Conservation (phyloP, 2,329 filamentous ascomycete species). For the Polytolypa hystricis region DNA sequence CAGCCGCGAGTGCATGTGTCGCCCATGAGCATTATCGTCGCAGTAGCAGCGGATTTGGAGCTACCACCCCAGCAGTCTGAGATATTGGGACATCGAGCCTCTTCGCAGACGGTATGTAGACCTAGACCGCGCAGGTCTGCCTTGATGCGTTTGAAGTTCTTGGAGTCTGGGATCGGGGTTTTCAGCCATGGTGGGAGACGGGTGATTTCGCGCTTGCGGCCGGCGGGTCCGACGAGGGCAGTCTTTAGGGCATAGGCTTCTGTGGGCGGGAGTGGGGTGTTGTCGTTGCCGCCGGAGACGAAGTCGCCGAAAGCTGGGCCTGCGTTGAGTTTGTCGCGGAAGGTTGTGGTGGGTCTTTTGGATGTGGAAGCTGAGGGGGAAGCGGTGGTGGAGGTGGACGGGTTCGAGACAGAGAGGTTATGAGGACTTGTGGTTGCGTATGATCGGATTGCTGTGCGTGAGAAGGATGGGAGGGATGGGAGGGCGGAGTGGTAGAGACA, state of each 20-base stretch:
- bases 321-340: conserved; percentile 52
- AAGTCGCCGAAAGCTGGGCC: conserved; percentile 57
- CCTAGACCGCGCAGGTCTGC: conserved; percentile 79
- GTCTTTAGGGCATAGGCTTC: conserved; percentile 52
- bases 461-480: conserved; percentile 6
- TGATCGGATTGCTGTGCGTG: conserved; percentile 15
- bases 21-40: conserved; percentile 99
- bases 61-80: conserved; percentile 94
- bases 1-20: conserved; percentile 96
- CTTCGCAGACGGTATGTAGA: conserved; percentile 93
- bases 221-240: conserved; percentile 49
- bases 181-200: conserved; percentile 90
- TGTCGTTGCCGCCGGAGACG: conserved; percentile 36
- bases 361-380: too few species aligned
- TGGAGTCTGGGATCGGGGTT: conserved; percentile 78
- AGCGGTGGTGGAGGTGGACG: conserved; percentile 49
- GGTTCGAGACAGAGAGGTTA: conserved; percentile 19
- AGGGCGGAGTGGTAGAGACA: conserved; percentile 21
- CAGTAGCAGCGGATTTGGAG: conserved; percentile 80
- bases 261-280: conserved; percentile 31
- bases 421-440: conserved; percentile 31
- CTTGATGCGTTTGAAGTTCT: conserved; percentile 91
- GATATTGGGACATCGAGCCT: conserved; percentile 94
- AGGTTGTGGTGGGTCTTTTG: conserved; percentile 37
- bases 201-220: conserved; percentile 54